Evolutionary conservation across 202 grass and related monocot species (phyloP), one percentile per base, ranked within the genome.

Genomic region (Zizania palustris): DNA sequence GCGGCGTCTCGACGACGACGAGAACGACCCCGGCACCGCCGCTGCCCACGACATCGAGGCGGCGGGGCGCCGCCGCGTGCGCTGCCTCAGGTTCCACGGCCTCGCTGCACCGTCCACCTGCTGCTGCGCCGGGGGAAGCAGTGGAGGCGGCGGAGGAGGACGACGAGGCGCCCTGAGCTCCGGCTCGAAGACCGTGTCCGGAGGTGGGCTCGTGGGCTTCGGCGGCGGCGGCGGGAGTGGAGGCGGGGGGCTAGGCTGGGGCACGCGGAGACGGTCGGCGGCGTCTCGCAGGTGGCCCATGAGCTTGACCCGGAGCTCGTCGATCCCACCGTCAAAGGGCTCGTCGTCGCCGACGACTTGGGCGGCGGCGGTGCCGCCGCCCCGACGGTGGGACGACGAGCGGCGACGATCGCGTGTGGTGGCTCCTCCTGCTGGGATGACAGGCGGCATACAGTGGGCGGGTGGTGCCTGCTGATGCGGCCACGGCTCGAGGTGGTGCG

Each of bases 81-180:
- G 82, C 58, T 84, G 79, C 20, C 91, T 79, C 56, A 93, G 85
- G 61, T 90, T 90, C 91, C 91, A 93, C 60, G 88, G 91, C 81
- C 56, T 85, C 37, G 83, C 8, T 3, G 61, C 43, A 0, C 36
- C 63, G 15, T 75, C 49, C 1, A 0, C 41, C 0, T 49, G 42
- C 0, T 36, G 61, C 4, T 41, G 49, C 59, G 14, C 9, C 46
- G 35, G 3, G 5, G 63, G 28, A 15, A 60, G 45, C 0, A 49
- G 34, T 1, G 60, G 57, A 10, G 76, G 12, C 13, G 43, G 58
- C 14, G 66, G 45, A 13, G 84, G 65, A 40, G 74, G 74, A n/a
- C n/a, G n/a, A n/a, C n/a, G n/a, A n/a, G n/a, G n/a, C 16, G 69
- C 54, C n/a, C 8, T 7, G 39, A 58, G 76, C 41, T 81, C 67